Evolutionary conservation across 345 rosid genomes (phyloP).

Genomic region (Carallia pectinifolia): DNA sequence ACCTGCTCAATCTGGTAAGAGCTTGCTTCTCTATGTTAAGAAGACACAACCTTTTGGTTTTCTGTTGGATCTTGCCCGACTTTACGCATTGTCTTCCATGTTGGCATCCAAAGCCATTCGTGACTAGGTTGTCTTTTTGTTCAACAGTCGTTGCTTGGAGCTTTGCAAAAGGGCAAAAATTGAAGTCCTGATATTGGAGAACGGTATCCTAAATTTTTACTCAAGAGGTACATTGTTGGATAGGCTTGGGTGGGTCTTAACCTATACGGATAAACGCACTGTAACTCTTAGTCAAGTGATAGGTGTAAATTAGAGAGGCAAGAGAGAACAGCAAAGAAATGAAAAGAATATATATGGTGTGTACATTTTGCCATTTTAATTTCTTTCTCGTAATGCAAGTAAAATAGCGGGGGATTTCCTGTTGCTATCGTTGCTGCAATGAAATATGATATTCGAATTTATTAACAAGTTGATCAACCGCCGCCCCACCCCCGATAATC

Average conservation of each 20-base stretch:
- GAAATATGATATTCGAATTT: too few species aligned
- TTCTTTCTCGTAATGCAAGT: not conserved
- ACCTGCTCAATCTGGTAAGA: conserved; percentile 65
- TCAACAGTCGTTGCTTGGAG: conserved; percentile 38
- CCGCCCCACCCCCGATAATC: too few species aligned
- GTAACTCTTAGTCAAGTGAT: conserved; percentile 4
- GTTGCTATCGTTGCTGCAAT: not conserved
- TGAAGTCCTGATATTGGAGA: not conserved
- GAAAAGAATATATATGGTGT: not conserved
- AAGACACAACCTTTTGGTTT: not conserved
- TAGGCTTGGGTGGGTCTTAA: conserved; percentile 9
- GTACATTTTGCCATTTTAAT: not conserved
- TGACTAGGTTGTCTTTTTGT: conserved; percentile 4
- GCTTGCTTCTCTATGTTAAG: not conserved
- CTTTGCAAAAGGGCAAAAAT: conserved; percentile 13
- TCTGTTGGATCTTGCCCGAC: not conserved
- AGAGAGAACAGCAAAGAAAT: not conserved
- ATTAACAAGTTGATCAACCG: not conserved
- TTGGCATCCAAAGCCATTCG: not conserved
- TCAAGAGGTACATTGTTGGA: conserved; percentile 1
- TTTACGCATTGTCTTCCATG: not conserved
- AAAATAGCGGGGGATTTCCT: too few species aligned
- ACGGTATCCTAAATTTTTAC: not conserved
- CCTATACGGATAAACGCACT: conserved; percentile 13
- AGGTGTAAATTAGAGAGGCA: conserved; percentile 9